Evolutionary conservation across 306 rosid species (phyloP).

Genomic region (Vicia sativa): DNA sequence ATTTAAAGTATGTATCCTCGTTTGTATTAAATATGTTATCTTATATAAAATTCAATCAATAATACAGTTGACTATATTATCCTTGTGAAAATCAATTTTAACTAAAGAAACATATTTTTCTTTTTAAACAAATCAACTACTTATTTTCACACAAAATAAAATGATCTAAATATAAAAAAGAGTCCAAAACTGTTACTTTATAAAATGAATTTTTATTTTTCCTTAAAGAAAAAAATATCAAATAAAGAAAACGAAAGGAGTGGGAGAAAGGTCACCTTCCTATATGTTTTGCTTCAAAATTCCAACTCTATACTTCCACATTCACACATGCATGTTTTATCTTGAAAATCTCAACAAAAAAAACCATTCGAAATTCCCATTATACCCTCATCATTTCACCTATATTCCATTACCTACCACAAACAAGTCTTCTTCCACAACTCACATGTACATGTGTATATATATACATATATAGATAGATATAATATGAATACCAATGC

Average conservation of each 20-base stretch:
- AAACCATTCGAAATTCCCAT: constrained; percentile 39
- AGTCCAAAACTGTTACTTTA: not conserved
- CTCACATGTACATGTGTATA: constrained; percentile 34
- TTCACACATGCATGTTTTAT: constrained; percentile 44
- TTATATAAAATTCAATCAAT: not conserved
- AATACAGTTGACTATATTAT: not conserved
- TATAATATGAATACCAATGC: constrained; percentile 47
- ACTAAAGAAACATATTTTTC: not conserved
- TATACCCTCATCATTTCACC: constrained; percentile 39
- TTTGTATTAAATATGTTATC: no score
- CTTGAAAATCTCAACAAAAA: constrained; percentile 42
- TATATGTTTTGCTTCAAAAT: constrained; percentile 75
- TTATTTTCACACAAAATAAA: not conserved
- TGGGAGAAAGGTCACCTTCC: constrained; percentile 91
- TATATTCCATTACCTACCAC: constrained; percentile 36
- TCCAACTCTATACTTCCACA: constrained; percentile 61
- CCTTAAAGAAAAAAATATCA: not conserved
- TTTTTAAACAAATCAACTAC: not conserved
- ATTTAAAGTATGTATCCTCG: no score
- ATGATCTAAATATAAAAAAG: constrained; percentile 2
- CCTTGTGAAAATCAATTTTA: constrained; percentile 1
- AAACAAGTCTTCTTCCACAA: constrained; percentile 34
- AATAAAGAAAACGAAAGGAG: constrained; percentile 29
- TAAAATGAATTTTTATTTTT: not conserved
- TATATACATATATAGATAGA: not conserved